A percentile compares a stretch with the other conserved stretches of the same genome.
Evolutionary conservation across 75 land plant species (phyloP).

Genomic region (Ceratopteris richardii): DNA sequence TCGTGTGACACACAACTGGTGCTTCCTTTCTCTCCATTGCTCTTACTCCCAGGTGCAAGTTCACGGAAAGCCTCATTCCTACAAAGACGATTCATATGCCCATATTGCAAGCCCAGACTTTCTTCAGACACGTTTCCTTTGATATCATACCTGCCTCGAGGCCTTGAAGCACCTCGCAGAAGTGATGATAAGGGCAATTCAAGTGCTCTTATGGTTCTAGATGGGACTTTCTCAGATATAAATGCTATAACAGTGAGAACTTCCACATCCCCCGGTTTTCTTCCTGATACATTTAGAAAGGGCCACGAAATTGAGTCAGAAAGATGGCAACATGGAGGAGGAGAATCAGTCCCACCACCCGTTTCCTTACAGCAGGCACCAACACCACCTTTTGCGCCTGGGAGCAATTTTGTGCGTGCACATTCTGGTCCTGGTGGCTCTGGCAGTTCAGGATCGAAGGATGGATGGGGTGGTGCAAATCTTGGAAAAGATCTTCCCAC

Average conservation of each 20-base stretch:
- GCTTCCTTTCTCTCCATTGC: neutral
- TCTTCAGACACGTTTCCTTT: neutral
- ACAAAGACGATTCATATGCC: neutral
- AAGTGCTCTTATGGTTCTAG: neutral
- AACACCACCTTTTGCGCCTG: conserved; percentile 8
- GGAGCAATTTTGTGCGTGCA: conserved; percentile 7
- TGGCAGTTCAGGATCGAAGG: conserved; percentile 32
- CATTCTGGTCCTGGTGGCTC: conserved; percentile 19
- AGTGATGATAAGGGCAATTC: neutral
- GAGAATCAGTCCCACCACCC: conserved; percentile 3
- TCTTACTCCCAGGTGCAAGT: neutral
- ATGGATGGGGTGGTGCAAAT: conserved; percentile 61
- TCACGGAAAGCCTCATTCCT: conserved; percentile 1
- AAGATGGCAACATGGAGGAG: conserved; percentile 19
- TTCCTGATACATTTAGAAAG: neutral
- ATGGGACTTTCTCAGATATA: neutral
- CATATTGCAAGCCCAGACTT: neutral
- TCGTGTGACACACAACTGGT: neutral
- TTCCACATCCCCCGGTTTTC: too few relatives aligned
- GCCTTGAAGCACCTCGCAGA: neutral
- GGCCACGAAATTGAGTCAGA: conserved; percentile 9
- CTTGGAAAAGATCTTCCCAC: conserved; percentile 59
- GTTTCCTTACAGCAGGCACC: conserved; percentile 10
- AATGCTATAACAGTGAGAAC: neutral
- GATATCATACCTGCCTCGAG: neutral